Base-by-base conservation (phyloP, 1,139 yeast genomes). In the Zhuliangozyma parablackwelliae region DNA sequence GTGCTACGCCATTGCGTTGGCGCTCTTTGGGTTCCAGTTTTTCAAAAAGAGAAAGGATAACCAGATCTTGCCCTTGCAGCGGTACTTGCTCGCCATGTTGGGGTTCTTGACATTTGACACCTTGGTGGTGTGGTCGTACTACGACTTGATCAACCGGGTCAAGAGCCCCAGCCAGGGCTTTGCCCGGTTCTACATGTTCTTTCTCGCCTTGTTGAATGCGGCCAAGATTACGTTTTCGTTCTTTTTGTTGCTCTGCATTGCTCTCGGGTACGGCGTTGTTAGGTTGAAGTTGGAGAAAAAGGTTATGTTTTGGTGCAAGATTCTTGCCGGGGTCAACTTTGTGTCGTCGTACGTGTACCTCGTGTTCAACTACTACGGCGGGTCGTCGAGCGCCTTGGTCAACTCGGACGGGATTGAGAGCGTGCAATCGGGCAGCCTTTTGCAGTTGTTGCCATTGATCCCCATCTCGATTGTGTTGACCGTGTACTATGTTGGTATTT, bases 241-340 rank as follows among this genome's bases (percentile, higher is more conserved):
- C 63, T 94, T 90, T 64, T 65, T 94, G 51, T 67, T 94, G 40
- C 70, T 92, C 45, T 82, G 90, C 50, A 92, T 94, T 41, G 76
- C 95, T 12, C 69, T 90, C 48, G 98, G 98, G 26, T 94, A 90
- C 60, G 97, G 98, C 43, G 92, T 94, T 37, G 98, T 94, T 29
- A 75, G 75, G 45, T 87, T 96, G 36, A 83, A 89, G 48, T 72
- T 94, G 44, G 88, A 89, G 37, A 78, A 78, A 56, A 78, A 75
- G 43, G 57, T 77, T 32, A 89, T 94, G 96, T 69, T 81, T 53
- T 80, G 76, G 57, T 84, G 96, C 59, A 83, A 88, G 54, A 69
- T 87, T 12, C 72, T 89, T 39, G 88, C 96, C 2, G 82, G 66
- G 0, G 63, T 76, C 24, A 94, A 88, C 53, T 90, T 88, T 54